A percentile compares a stretch with the other conserved stretches of the same genome.
These are phyloP conservation scores for Cornus suecica DNA, from an alignment of 148 eudicot genomes.

Conservation along the genomic window DNA sequence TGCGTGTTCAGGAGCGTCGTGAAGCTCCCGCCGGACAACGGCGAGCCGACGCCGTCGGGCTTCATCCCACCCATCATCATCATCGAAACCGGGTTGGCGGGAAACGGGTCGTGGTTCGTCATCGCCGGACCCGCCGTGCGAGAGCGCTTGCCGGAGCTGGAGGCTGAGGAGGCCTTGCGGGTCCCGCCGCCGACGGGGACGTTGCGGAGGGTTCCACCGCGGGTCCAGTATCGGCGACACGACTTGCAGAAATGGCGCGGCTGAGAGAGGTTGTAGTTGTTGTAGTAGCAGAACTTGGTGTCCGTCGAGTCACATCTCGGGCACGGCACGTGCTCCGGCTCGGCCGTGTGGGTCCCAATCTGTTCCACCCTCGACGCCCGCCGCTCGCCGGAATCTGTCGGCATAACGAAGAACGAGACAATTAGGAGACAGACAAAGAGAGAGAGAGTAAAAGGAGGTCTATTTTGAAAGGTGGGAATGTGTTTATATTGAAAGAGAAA, in stretches of 20 bases:
- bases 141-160: slow-evolving; percentile 26
- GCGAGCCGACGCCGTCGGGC: slow-evolving; percentile 7
- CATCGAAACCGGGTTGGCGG: not conserved
- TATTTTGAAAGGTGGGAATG: not conserved
- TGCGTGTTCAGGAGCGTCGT: slow-evolving; percentile 13
- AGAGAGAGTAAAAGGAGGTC: not conserved
- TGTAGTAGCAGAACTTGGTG: slow-evolving; percentile 50
- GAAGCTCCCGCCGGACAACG: slow-evolving; percentile 14
- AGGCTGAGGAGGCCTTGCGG: slow-evolving; percentile 16
- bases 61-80: not conserved
- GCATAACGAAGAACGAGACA: slow-evolving; percentile 12
- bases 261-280: slow-evolving; percentile 48
- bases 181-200: slow-evolving; percentile 45
- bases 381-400: slow-evolving; percentile 23
- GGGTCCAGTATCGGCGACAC: slow-evolving; percentile 54
- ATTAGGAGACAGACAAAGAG: not conserved
- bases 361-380: slow-evolving; percentile 6
- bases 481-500: not conserved
- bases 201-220: slow-evolving; percentile 42
- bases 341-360: slow-evolving; percentile 11
- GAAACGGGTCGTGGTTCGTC: not conserved
- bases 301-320: slow-evolving; percentile 46
- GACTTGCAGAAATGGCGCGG: slow-evolving; percentile 47
- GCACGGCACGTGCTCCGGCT: slow-evolving; percentile 35
- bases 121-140: slow-evolving; percentile 17